Conservation (phyloP, 805 yeast genomes). For the Saturnispora halmiae region DNA sequence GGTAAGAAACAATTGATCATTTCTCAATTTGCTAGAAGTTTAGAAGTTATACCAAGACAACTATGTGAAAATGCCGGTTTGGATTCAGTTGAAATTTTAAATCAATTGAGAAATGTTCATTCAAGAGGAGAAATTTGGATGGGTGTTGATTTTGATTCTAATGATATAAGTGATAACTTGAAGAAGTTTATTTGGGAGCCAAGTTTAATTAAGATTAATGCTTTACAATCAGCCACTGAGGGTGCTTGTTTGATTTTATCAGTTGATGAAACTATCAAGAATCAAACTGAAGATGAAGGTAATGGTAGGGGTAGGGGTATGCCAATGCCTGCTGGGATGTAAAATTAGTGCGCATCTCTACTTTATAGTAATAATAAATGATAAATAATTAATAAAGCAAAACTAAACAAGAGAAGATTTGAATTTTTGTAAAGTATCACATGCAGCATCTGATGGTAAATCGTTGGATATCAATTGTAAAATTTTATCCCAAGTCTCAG, state of each 20-base stretch:
- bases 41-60: slow-evolving; percentile 95
- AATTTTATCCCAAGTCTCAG: slow-evolving; percentile 11
- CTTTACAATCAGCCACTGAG: slow-evolving; percentile 92
- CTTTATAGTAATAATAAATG: too few species aligned
- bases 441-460: slow-evolving; percentile 5
- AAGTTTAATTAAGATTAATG: slow-evolving; percentile 84
- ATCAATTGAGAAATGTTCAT: slow-evolving; percentile 85
- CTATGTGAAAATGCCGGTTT: slow-evolving; percentile 98
- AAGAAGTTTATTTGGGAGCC: slow-evolving; percentile 96
- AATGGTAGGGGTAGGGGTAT: slow-evolving; percentile 62
- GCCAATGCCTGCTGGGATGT: slow-evolving; percentile 27
- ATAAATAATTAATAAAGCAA: too few species aligned
- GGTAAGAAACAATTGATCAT: slow-evolving; percentile 94
- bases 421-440: slow-evolving; percentile 1
- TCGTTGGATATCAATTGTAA: slow-evolving; percentile 8
- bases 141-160: slow-evolving; percentile 88
- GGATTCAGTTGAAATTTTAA: slow-evolving; percentile 91
- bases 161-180: slow-evolving; percentile 74
- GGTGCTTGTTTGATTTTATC: slow-evolving; percentile 88
- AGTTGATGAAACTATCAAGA: slow-evolving; percentile 90
- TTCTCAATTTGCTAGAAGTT: slow-evolving; percentile 86
- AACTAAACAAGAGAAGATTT: too few species aligned
- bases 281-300: slow-evolving; percentile 45
- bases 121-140: slow-evolving; percentile 88
- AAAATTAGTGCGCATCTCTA: too few species aligned